Base-by-base conservation (phyloP, 257 asterid genomes). In the Penstemon eatonii region DNA sequence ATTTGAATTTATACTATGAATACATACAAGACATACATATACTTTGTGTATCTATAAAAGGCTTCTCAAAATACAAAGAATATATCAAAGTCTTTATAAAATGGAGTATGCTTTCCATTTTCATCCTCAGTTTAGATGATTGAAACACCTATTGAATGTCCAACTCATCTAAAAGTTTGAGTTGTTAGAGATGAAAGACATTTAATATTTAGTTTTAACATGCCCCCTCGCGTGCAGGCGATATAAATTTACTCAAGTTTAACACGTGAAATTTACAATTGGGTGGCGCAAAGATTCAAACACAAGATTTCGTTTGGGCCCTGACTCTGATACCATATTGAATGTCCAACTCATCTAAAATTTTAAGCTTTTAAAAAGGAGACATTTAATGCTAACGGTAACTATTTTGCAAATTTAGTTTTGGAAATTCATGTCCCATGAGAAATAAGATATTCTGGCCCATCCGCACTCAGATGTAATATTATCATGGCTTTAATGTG, bases 41-140 rank as follows among this genome's bases (percentile, higher is more conserved):
- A 58, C 36, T 37, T 39, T 1, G 36, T 59, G 47, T 25, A 59
- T 37, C 8, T 15, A 59, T 18, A 59, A 59, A 25, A 59, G 47
- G 36, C 64, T 67, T 62, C 50, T 67, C 63, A 25, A 52, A 39
- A 54, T 51, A 49, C 9, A 57, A 62, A 66, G 65, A 49, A 74
- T 61, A 70, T 39, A 11, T 62, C 65, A 60, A 38, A 63, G 43
- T 55, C 66, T 41, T 59, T 15, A 42, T 46, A 56, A 19, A 40
- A 38, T 51, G 45, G 13, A 38, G 56, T 56, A 13, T 51, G 61
- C 36, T 33, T 46, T 72, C 25, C 56, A 12, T 19, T 36, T 33
- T 15, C 66, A 47, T 60, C 57, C 12, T 66, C 50, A 57, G 60
- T 66, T 66, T 63, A 36, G 70, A 66, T 71, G 81, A 43, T 60